phyloP scores from a whole-genome alignment of 148 eudicot species.

The Beta vulgaris region DNA sequence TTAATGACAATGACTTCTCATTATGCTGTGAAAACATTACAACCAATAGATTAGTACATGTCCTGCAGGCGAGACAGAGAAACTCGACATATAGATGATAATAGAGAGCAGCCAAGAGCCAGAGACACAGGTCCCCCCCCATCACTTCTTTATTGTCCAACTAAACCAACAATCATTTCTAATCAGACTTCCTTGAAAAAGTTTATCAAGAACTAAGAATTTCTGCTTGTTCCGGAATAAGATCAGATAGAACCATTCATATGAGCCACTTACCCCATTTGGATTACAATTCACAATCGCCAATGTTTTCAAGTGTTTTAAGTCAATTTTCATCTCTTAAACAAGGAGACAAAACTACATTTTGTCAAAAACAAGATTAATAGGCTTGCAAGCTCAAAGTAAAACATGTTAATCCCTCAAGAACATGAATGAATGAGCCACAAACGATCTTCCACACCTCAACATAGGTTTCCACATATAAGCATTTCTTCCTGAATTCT shows the following conservation, averaged over 20 bases:
- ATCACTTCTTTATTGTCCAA: not conserved
- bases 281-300: too few relatives aligned
- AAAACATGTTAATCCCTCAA: too few relatives aligned
- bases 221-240: not conserved
- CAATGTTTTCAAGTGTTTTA: too few relatives aligned
- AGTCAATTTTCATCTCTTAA: too few relatives aligned
- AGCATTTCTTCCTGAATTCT: not conserved
- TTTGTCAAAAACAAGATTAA: too few relatives aligned
- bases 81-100: not conserved
- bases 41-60: constrained; percentile 19
- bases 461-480: not conserved
- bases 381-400: too few relatives aligned
- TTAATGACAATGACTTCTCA: constrained; percentile 81
- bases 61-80: not conserved
- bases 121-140: not conserved
- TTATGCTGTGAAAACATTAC: constrained; percentile 54
- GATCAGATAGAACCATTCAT: too few relatives aligned
- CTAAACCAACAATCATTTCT: not conserved
- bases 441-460: not conserved
- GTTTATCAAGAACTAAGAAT: not conserved
- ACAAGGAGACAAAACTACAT: too few relatives aligned
- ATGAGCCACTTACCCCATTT: too few relatives aligned
- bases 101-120: not conserved
- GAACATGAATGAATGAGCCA: too few relatives aligned
- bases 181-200: not conserved